Conservation (phyloP, 306 rosid genomes). For the Cucurbita ficifolia region DNA sequence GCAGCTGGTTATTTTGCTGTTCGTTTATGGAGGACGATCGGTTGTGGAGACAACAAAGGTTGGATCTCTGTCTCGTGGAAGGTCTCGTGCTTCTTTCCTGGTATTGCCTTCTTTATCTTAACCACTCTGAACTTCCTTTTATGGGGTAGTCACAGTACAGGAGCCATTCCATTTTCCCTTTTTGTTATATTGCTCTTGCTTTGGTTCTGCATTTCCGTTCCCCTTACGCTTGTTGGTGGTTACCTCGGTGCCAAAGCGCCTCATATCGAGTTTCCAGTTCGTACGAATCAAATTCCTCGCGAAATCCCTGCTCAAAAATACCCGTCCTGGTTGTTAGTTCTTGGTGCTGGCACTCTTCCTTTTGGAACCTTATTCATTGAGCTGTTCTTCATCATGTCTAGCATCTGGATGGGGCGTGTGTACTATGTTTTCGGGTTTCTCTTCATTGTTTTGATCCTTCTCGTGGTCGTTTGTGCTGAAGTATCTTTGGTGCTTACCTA, state of each 20-base stretch:
- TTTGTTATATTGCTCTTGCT: conserved; percentile 42
- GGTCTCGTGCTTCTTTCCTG: conserved; percentile 61
- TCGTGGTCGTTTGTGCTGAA: conserved; percentile 59
- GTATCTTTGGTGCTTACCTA: conserved; percentile 56
- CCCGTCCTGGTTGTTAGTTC: conserved; percentile 60
- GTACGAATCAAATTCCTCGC: conserved; percentile 58
- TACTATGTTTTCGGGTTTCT: conserved; percentile 65
- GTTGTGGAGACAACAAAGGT: conserved; percentile 36
- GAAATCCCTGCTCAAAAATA: conserved; percentile 52
- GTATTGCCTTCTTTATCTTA: conserved; percentile 46
- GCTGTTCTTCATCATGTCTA: conserved; percentile 68
- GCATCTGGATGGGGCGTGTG: conserved; percentile 63
- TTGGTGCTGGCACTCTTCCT: conserved; percentile 59
- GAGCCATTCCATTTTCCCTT: conserved; percentile 62
- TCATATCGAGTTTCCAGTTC: conserved; percentile 47
- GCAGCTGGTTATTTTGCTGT: conserved; percentile 64
- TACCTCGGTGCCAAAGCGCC: conserved; percentile 49
- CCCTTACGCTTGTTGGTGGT: conserved; percentile 55
- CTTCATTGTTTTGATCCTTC: conserved; percentile 39
- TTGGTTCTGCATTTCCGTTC: conserved; percentile 67
- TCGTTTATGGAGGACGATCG: conserved; percentile 62
- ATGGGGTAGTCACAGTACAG: conserved; percentile 72
- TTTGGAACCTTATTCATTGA: conserved; percentile 59
- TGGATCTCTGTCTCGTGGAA: conserved; percentile 54
- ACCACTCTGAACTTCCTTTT: conserved; percentile 50